These are phyloP conservation scores for Monosporascus sp. DNA, from an alignment of 2,329 filamentous ascomycete species.

Conservation along the genomic window DNA sequence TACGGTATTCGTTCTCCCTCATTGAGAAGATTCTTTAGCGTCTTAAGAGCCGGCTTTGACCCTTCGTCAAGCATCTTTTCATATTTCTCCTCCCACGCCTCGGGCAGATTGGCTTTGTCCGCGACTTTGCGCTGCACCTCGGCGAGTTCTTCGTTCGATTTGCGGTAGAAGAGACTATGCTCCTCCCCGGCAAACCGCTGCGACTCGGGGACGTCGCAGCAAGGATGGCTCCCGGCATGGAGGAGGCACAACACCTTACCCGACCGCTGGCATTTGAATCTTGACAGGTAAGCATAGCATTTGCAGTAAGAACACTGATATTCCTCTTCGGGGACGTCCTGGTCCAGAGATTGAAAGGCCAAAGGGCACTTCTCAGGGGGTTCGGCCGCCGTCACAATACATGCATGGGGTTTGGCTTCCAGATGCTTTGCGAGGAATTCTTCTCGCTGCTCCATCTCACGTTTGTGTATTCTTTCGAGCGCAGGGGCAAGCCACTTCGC, in stretches of 20 bases:
- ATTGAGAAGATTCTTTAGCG: conserved; percentile 73
- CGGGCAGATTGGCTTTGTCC: conserved; percentile 80
- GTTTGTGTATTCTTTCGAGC: conserved; percentile 67
- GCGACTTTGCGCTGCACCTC: conserved; percentile 67
- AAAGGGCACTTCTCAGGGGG: conserved; percentile 52
- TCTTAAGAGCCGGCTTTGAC: conserved; percentile 77
- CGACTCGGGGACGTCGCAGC: conserved; percentile 64
- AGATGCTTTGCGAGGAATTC: conserved; percentile 63
- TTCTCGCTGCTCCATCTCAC: conserved; percentile 65
- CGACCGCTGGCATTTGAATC: conserved; percentile 77
- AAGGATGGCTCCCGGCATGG: conserved; percentile 75
- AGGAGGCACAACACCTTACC: conserved; percentile 77
- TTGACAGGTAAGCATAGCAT: conserved; percentile 82
- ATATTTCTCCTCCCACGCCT: conserved; percentile 86
- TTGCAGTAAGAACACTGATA: conserved; percentile 92
- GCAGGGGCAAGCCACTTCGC: conserved; percentile 94
- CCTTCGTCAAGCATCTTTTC: conserved; percentile 79
- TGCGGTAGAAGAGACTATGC: conserved; percentile 73
- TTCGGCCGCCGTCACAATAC: conserved; percentile 42
- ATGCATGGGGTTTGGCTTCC: conserved; percentile 47
- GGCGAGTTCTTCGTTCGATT: conserved; percentile 64
- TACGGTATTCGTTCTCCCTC: conserved; percentile 97
- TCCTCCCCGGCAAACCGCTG: conserved; percentile 64
- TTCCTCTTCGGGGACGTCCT: conserved; percentile 81
- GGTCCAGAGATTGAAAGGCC: conserved; percentile 59